Evolutionary conservation across 495 filamentous ascomycete species (phyloP).

Genomic region (Aspergillus incahuasiensis): DNA sequence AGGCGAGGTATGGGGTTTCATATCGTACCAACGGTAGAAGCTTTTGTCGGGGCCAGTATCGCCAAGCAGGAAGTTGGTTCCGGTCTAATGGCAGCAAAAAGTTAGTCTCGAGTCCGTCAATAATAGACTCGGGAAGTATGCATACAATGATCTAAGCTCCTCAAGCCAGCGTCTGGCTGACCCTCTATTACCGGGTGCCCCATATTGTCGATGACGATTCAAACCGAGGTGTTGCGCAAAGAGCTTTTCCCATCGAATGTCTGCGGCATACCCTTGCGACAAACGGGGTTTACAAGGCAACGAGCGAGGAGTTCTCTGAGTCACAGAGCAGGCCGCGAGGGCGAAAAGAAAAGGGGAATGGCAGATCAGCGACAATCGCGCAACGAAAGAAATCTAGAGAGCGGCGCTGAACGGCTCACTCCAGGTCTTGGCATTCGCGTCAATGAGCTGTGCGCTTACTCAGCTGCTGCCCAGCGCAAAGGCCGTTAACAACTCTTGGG

Average conservation of each 20-base stretch:
- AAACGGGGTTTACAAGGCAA: background rate
- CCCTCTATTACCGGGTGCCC: constrained; percentile 27
- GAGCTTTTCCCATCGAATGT: constrained; percentile 20
- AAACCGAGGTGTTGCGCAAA: constrained; percentile 10
- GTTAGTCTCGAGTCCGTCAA: constrained; percentile 5
- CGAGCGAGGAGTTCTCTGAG: background rate
- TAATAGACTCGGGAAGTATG: background rate
- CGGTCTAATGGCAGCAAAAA: constrained; percentile 55
- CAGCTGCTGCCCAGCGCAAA: background rate
- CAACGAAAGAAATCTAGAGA: constrained; percentile 3
- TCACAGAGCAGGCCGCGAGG: background rate
- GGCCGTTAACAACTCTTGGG: too few relatives aligned
- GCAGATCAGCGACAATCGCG: background rate
- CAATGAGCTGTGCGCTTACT: constrained; percentile 3
- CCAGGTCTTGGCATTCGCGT: background rate
- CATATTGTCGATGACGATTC: constrained; percentile 31
- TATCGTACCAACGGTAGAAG: constrained; percentile 84
- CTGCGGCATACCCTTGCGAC: constrained; percentile 2
- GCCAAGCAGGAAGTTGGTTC: constrained; percentile 78
- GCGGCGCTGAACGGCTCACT: constrained; percentile 1
- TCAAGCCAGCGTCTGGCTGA: constrained; percentile 65
- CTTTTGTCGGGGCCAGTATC: constrained; percentile 74
- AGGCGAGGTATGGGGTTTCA: constrained; percentile 93
- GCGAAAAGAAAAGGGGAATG: background rate
- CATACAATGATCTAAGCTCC: constrained; percentile 74